These are phyloP conservation scores for Clathrus columnatus DNA, from an alignment of 768 basidiomycete genomes.

Conservation along the genomic window DNA sequence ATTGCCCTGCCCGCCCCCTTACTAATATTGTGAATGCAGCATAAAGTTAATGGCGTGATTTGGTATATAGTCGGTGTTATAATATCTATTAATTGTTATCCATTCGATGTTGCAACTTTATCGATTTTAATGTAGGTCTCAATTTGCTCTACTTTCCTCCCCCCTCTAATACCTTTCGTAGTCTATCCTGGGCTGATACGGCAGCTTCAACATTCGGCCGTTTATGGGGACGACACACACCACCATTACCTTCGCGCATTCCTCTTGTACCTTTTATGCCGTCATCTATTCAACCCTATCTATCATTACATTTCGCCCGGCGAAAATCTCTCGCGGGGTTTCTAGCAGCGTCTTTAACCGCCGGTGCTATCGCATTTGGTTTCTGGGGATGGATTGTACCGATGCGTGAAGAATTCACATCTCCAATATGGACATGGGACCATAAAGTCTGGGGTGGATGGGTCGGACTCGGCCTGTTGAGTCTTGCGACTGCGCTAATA, in stretches of 20 bases:
- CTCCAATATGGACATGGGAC: conserved; percentile 51
- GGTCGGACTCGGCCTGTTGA: conserved; percentile 46
- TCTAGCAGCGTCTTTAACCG: conserved; percentile 66
- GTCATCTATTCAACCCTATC: neutral
- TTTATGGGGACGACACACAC: conserved; percentile 66
- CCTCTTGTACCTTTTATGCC: conserved; percentile 31
- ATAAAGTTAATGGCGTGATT: conserved; percentile 73
- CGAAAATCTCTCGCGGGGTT: conserved; percentile 85
- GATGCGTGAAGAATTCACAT: conserved; percentile 26
- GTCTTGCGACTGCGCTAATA: conserved; percentile 62
- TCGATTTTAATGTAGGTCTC: conserved; percentile 74
- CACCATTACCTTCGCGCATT: conserved; percentile 41
- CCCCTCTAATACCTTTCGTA: conserved; percentile 24
- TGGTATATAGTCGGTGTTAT: conserved; percentile 90
- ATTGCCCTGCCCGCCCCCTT: neutral
- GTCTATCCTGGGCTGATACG: conserved; percentile 94
- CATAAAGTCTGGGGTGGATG: conserved; percentile 36
- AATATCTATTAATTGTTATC: conserved; percentile 64
- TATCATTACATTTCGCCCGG: conserved; percentile 58
- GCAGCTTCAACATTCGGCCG: conserved; percentile 88
- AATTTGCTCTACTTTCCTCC: conserved; percentile 4
- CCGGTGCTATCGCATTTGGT: conserved; percentile 50
- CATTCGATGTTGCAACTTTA: conserved; percentile 82
- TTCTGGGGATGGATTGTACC: conserved; percentile 68
- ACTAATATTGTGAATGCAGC: conserved; percentile 32